Percentiles rank a stretch among this genome's conserved stretches.
phyloP scores from a whole-genome alignment of 2,329 filamentous ascomycete species.

The Coniochaeta hoffmannii region DNA sequence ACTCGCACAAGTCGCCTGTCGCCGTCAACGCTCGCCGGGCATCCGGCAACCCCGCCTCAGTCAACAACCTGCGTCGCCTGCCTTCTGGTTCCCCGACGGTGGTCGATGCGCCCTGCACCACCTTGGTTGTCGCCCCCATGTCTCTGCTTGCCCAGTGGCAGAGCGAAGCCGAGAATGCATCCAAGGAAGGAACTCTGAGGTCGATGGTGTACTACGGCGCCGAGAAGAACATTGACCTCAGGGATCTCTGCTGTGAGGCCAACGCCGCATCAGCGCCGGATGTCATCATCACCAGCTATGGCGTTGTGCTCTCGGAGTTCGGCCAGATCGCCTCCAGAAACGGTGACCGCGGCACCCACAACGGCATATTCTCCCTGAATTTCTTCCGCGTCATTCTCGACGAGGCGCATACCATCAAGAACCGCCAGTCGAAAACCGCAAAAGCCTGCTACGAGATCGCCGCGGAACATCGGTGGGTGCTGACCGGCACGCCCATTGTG shows the following conservation, averaged over 20 bases:
- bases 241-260: slow-evolving; percentile 66
- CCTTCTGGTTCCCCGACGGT: slow-evolving; percentile 48
- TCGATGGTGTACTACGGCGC: slow-evolving; percentile 85
- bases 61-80: slow-evolving; percentile 57
- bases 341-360: slow-evolving; percentile 57
- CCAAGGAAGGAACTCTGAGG: slow-evolving; percentile 73
- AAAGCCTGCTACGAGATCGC: slow-evolving; percentile 88
- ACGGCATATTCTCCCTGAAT: slow-evolving; percentile 80
- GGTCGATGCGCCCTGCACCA: slow-evolving; percentile 74
- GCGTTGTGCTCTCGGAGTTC: slow-evolving; percentile 84
- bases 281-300: slow-evolving; percentile 91
- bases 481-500: slow-evolving; percentile 95
- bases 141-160: slow-evolving; percentile 96
- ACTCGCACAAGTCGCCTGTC: slow-evolving; percentile 65
- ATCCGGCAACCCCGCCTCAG: slow-evolving; percentile 26
- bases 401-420: slow-evolving; percentile 92
- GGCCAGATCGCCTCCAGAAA: slow-evolving; percentile 61
- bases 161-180: slow-evolving; percentile 88
- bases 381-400: slow-evolving; percentile 96
- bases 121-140: slow-evolving; percentile 93
- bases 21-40: slow-evolving; percentile 29
- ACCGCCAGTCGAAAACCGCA: slow-evolving; percentile 82
- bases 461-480: slow-evolving; percentile 80
- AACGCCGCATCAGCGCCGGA: slow-evolving; percentile 75
- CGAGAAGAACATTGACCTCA: slow-evolving; percentile 75